A percentile compares a stretch with the other conserved stretches of the same genome.
These are phyloP conservation scores for Thalia dealbata DNA, from an alignment of 176 grass and related monocot species.

Conservation along the genomic window DNA sequence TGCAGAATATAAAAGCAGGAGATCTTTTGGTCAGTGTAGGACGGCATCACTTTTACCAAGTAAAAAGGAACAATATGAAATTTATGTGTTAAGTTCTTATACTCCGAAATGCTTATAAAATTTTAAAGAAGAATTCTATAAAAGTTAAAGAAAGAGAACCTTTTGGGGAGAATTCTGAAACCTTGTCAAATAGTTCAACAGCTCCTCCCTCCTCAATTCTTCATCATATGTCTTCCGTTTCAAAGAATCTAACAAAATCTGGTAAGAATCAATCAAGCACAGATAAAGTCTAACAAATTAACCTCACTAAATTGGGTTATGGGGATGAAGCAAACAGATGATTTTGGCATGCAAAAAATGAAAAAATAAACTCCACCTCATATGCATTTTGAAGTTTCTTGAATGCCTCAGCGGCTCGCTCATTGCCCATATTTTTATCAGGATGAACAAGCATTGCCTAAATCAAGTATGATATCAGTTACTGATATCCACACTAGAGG, in stretches of 20 bases:
- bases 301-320: not conserved
- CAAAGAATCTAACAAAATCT: constrained; percentile 98
- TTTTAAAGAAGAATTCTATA: too few species aligned
- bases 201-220: constrained; percentile 82
- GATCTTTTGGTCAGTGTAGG: too few species aligned
- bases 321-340: not conserved
- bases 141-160: constrained; percentile 17
- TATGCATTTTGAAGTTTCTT: constrained; percentile 99
- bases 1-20: too few species aligned
- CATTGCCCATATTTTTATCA: constrained; percentile 98
- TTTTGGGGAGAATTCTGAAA: constrained; percentile 79
- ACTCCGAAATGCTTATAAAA: too few species aligned
- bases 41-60: too few species aligned
- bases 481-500: not conserved
- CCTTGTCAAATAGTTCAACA: constrained; percentile 74
- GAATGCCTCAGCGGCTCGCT: constrained; percentile 98
- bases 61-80: too few species aligned
- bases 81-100: too few species aligned
- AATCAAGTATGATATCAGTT: constrained; percentile 8
- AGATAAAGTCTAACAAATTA: too few species aligned
- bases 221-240: constrained; percentile 96
- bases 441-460: constrained; percentile 99
- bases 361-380: constrained; percentile 46
- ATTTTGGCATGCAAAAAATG: not conserved
- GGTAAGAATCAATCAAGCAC: constrained; percentile 18